These are phyloP conservation scores for Blastocystis hominis DNA, from an alignment of 352 stramenopile species.

Conservation along the genomic window DNA sequence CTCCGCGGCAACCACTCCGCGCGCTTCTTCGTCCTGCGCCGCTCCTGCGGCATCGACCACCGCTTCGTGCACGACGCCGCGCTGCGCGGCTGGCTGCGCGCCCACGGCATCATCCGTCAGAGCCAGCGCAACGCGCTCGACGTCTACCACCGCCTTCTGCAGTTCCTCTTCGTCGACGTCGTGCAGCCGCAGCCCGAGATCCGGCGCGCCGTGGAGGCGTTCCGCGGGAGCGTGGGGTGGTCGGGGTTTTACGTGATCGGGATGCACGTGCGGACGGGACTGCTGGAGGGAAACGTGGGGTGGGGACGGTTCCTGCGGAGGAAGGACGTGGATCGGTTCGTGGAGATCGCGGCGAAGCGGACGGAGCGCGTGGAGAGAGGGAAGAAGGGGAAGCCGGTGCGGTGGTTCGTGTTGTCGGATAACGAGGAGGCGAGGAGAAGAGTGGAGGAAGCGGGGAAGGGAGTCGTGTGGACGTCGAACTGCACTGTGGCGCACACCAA, in stretches of 20 bases:
- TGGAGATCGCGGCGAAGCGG: neutral
- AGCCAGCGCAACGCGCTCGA: neutral
- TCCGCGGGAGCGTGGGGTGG: neutral
- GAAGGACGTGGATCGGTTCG: constrained; percentile 8
- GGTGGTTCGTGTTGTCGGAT: constrained; percentile 23
- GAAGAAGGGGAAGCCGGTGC: neutral
- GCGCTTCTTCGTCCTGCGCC: neutral
- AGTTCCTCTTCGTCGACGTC: constrained; percentile 46
- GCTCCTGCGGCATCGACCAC: constrained; percentile 12
- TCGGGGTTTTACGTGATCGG: neutral
- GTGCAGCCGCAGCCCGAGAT: neutral
- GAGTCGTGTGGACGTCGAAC: neutral
- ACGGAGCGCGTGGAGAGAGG: neutral
- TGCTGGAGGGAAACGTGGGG: constrained; percentile 40
- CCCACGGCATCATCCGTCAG: neutral
- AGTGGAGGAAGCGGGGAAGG: neutral
- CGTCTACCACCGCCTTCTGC: neutral
- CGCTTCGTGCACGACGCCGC: neutral
- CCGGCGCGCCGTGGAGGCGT: neutral
- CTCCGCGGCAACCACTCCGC: neutral
- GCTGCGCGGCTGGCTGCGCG: neutral
- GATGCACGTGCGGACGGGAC: neutral
- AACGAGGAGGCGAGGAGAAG: neutral
- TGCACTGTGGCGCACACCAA: neutral
- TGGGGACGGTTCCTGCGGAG: constrained; percentile 41